These are phyloP conservation scores for Schrenkiella parvula DNA, from an alignment of 345 rosid genomes.

Conservation along the genomic window DNA sequence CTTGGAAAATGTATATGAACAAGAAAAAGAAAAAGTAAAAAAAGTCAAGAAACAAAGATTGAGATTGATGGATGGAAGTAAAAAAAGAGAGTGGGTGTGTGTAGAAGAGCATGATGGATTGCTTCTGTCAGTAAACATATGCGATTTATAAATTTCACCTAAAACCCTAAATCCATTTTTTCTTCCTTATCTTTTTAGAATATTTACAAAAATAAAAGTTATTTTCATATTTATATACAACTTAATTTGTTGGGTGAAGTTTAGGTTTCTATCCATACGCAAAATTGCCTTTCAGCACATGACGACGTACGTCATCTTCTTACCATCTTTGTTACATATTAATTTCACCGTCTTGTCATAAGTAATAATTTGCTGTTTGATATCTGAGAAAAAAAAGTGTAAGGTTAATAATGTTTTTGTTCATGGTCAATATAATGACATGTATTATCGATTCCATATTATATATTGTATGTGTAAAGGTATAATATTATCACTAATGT, in stretches of 20 bases:
- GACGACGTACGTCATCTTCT: conserved; percentile 29
- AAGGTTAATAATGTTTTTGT: neutral
- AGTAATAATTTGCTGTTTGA: conserved; percentile 21
- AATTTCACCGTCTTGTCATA: conserved; percentile 33
- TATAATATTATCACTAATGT: neutral
- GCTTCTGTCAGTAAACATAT: conserved; percentile 42
- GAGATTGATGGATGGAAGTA: conserved; percentile 32
- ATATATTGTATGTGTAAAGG: neutral
- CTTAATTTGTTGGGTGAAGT: conserved; percentile 10
- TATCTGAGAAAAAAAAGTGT: neutral
- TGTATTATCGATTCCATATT: neutral
- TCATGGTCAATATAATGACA: neutral
- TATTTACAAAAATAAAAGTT: too few species aligned
- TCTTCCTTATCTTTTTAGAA: neutral
- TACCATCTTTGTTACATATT: conserved; percentile 12
- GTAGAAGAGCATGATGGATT: conserved; percentile 30
- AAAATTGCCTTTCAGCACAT: conserved; percentile 25
- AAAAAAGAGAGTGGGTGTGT: conserved; percentile 25
- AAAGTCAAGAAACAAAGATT: conserved; percentile 7
- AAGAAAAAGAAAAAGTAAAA: neutral
- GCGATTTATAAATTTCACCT: conserved; percentile 11
- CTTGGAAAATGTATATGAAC: neutral
- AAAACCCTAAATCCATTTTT: conserved; percentile 17
- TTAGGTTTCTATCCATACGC: conserved; percentile 28
- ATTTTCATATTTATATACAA: neutral